Percentiles rank a stretch among this genome's conserved stretches.
These are phyloP conservation scores for Paracoccidioides lutzii DNA, from an alignment of 2,329 filamentous ascomycete species.

Conservation along the genomic window DNA sequence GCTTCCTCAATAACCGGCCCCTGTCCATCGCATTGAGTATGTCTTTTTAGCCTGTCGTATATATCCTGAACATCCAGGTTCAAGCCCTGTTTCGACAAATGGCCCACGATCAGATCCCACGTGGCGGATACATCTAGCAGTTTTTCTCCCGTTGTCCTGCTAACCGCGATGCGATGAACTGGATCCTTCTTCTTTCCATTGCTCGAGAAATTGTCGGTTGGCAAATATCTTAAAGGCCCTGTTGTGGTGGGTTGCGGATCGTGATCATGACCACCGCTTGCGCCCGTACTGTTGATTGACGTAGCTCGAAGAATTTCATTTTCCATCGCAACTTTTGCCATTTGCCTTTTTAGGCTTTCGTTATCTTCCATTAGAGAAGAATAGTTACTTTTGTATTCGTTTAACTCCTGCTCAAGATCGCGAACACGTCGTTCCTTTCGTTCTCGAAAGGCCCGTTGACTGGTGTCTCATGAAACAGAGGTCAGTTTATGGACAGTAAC, in stretches of 20 bases:
- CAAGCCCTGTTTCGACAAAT: conserved; percentile 63
- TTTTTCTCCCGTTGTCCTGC: conserved; percentile 50
- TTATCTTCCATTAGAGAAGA: conserved; percentile 67
- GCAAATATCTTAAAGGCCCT: conserved; percentile 58
- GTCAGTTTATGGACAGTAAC: background rate
- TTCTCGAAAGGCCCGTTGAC: conserved; percentile 90
- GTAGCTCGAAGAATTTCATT: conserved; percentile 87
- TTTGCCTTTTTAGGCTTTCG: conserved; percentile 68
- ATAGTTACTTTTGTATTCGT: conserved; percentile 60
- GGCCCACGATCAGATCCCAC: conserved; percentile 79
- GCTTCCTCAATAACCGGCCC: conserved; percentile 77
- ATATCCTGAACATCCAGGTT: conserved; percentile 71
- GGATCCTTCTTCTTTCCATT: conserved; percentile 15
- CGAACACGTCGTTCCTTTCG: conserved; percentile 90
- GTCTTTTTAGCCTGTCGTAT: conserved; percentile 60
- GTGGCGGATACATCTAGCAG: conserved; percentile 64
- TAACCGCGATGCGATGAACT: conserved; percentile 57
- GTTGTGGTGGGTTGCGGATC: conserved; percentile 38
- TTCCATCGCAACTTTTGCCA: conserved; percentile 75
- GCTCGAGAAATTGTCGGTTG: conserved; percentile 53
- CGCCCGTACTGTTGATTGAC: conserved; percentile 28
- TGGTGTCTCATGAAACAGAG: conserved; percentile 28
- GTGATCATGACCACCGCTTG: background rate
- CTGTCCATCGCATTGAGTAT: conserved; percentile 72
- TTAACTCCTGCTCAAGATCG: conserved; percentile 79